Evolutionary conservation across 169 alveolate genomes (phyloP).

Genomic region (Plasmodium yoelii): DNA sequence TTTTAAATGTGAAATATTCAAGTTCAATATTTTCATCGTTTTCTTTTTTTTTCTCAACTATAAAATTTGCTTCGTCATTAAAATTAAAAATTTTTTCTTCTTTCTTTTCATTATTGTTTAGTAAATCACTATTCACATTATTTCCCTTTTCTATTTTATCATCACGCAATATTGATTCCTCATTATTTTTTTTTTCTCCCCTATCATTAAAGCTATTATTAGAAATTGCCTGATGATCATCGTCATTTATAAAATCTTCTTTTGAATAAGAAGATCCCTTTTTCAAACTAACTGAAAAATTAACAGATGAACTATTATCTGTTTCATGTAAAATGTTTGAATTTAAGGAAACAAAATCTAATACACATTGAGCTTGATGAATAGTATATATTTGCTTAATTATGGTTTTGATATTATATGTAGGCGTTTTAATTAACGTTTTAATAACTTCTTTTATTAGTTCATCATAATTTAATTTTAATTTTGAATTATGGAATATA

Average conservation of each 20-base stretch:
- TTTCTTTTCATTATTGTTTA: slow-evolving; percentile 3
- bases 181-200: background rate
- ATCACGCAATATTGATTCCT: background rate
- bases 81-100: slow-evolving; percentile 47
- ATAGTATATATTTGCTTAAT: slow-evolving; percentile 55
- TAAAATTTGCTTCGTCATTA: slow-evolving; percentile 44
- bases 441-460: slow-evolving; percentile 63
- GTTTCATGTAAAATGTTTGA: slow-evolving; percentile 27
- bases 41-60: slow-evolving; percentile 66
- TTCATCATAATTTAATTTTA: slow-evolving; percentile 66
- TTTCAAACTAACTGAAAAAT: slow-evolving; percentile 65
- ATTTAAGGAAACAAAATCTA: slow-evolving; percentile 73
- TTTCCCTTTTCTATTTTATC: background rate
- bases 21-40: slow-evolving; percentile 35
- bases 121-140: background rate
- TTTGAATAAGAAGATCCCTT: slow-evolving; percentile 61
- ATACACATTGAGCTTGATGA: slow-evolving; percentile 69
- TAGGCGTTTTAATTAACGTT: slow-evolving; percentile 68
- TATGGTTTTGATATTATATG: slow-evolving; percentile 43
- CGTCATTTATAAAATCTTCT: slow-evolving; percentile 52
- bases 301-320: slow-evolving; percentile 37
- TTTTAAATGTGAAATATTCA: slow-evolving; percentile 70
- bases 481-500: slow-evolving; percentile 53
- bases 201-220: background rate
- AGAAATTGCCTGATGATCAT: background rate